Percentiles rank a stretch among this genome's conserved stretches.
These are phyloP conservation scores for Daldinia sp. DNA, from an alignment of 2,329 filamentous ascomycete species.

Conservation along the genomic window DNA sequence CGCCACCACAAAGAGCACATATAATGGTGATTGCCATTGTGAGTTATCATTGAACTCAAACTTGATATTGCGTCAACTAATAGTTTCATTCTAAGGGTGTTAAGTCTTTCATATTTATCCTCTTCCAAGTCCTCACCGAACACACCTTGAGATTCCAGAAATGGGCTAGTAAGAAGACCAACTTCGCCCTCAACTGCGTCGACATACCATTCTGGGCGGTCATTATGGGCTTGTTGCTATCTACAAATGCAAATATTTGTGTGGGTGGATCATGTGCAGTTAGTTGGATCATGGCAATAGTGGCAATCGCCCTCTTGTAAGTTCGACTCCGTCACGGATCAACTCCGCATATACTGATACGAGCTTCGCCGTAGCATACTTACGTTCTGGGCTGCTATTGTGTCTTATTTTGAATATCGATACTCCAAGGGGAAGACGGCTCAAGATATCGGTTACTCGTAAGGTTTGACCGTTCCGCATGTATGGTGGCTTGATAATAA, in stretches of 20 bases:
- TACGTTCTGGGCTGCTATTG: neutral
- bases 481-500: neutral
- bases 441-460: neutral
- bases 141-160: neutral
- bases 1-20: conserved; percentile 17
- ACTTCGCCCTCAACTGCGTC: conserved; percentile 21
- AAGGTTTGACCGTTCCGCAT: neutral
- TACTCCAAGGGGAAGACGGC: neutral
- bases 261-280: neutral
- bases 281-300: neutral
- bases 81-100: neutral
- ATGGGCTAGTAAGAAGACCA: conserved; percentile 20
- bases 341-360: neutral
- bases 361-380: neutral
- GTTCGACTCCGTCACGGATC: neutral
- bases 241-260: neutral
- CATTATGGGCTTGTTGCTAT: conserved; percentile 8
- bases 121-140: neutral
- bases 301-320: neutral
- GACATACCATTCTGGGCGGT: conserved; percentile 20
- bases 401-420: neutral
- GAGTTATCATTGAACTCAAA: neutral
- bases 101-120: neutral
- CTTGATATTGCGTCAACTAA: neutral
- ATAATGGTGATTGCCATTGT: conserved; percentile 25